A percentile compares a stretch with the other conserved stretches of the same genome.
Evolutionary conservation across 176 grass and related monocot species (phyloP).

Genomic region (Tillandsia fasciculata): DNA sequence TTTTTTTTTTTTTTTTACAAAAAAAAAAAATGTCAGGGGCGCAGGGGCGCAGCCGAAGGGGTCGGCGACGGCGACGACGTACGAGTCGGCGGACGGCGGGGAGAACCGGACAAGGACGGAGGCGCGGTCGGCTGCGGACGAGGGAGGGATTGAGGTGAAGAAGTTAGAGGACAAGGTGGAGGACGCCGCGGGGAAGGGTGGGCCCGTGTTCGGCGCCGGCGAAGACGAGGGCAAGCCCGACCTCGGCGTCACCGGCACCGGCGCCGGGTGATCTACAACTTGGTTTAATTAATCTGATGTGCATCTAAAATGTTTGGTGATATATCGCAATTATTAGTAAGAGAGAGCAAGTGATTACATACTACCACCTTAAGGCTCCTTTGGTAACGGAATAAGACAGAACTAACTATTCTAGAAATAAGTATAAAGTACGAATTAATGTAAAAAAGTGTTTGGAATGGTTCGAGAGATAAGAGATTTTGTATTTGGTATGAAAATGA

Average conservation of each 20-base stretch:
- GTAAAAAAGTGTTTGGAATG: too few relatives aligned
- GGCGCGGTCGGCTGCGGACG: slow-evolving; percentile 30
- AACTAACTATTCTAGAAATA: too few relatives aligned
- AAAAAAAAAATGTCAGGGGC: slow-evolving; percentile 46
- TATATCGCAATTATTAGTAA: too few relatives aligned
- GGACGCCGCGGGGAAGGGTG: slow-evolving; percentile 40
- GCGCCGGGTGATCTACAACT: neutral
- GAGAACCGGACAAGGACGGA: slow-evolving; percentile 27
- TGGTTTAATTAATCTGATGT: too few relatives aligned
- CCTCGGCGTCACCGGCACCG: slow-evolving; percentile 49
- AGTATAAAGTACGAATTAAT: too few relatives aligned
- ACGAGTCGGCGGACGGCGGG: slow-evolving; percentile 18
- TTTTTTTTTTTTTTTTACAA: too few relatives aligned
- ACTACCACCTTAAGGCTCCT: too few relatives aligned
- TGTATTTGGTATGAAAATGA: too few relatives aligned
- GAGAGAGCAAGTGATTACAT: too few relatives aligned
- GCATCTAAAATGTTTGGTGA: too few relatives aligned
- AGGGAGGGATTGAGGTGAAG: slow-evolving; percentile 28
- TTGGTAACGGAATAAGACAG: too few relatives aligned
- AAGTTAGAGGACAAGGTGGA: slow-evolving; percentile 51
- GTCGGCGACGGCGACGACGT: slow-evolving; percentile 54
- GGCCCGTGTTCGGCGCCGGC: slow-evolving; percentile 57
- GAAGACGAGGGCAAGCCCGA: slow-evolving; percentile 44
- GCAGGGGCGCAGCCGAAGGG: slow-evolving; percentile 64
- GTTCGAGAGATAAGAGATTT: too few relatives aligned